A percentile compares a stretch with the other conserved stretches of the same genome.
These are phyloP conservation scores for Nowakowskiella sp. DNA, from an alignment of 192 early-diverging fungal species.

Conservation along the genomic window DNA sequence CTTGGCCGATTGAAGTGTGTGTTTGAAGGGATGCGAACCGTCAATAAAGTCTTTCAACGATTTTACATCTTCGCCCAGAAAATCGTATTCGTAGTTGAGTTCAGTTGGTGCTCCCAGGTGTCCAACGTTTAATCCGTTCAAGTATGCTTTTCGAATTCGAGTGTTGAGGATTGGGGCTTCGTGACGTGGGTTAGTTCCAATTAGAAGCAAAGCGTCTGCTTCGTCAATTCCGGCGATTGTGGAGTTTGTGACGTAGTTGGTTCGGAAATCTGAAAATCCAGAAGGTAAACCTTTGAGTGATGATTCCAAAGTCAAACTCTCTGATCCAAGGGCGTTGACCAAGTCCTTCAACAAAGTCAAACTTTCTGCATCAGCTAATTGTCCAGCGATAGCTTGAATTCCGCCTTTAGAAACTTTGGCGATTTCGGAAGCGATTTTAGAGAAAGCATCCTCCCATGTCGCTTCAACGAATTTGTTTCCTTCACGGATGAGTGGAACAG, in stretches of 20 bases:
- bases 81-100: conserved; percentile 86
- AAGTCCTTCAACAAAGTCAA: conserved; percentile 93
- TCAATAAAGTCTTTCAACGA: conserved; percentile 62
- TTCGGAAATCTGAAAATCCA: conserved; percentile 69
- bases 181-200: conserved; percentile 94
- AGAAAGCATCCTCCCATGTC: conserved; percentile 82
- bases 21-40: conserved; percentile 64
- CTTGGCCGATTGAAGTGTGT: conserved; percentile 73
- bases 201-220: conserved; percentile 82
- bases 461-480: conserved; percentile 74
- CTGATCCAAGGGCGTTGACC: conserved; percentile 76
- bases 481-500: conserved; percentile 78
- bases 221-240: conserved; percentile 83
- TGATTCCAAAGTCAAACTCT: conserved; percentile 73
- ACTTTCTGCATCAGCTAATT: conserved; percentile 87
- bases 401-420: conserved; percentile 46
- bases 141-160: conserved; percentile 87
- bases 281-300: conserved; percentile 42
- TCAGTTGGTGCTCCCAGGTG: conserved; percentile 70
- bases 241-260: conserved; percentile 81
- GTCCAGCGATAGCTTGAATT: conserved; percentile 83
- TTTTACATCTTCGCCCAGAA: conserved; percentile 59
- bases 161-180: conserved; percentile 95
- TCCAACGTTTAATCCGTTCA: conserved; percentile 71
- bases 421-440: conserved; percentile 59